A percentile compares a stretch with the other conserved stretches of the same genome.
phyloP scores from a whole-genome alignment of 2,329 filamentous ascomycete genomes.

The Trichoderma aggressivum region DNA sequence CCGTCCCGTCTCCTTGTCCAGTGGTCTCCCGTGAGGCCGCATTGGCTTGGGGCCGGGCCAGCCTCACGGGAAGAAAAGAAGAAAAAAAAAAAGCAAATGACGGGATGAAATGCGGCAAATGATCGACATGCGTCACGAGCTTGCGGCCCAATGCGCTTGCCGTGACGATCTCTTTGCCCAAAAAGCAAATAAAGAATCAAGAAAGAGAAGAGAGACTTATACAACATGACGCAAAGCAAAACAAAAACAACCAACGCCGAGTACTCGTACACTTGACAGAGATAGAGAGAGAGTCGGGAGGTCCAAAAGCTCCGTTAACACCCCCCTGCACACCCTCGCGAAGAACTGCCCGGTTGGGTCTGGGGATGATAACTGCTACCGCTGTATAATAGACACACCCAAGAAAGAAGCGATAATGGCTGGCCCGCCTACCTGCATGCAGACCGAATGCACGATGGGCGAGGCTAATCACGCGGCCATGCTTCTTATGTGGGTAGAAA shows the following conservation, averaged over 20 bases:
- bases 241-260: neutral
- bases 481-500: neutral
- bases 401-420: neutral
- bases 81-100: neutral
- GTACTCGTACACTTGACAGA: neutral
- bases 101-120: neutral
- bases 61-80: too few species aligned
- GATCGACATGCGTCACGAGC: neutral
- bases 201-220: neutral
- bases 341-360: neutral
- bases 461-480: neutral
- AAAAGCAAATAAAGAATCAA: neutral
- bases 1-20: neutral
- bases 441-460: constrained; percentile 10
- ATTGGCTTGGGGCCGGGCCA: too few species aligned
- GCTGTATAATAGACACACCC: neutral
- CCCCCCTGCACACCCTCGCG: neutral
- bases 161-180: neutral
- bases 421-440: neutral
- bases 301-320: neutral
- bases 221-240: neutral
- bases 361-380: neutral
- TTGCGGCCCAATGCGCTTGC: neutral
- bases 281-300: neutral
- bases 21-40: neutral